These are phyloP conservation scores for Acanthamoeba triangularis DNA, from an alignment of 208 protist genomes.

Conservation along the genomic window DNA sequence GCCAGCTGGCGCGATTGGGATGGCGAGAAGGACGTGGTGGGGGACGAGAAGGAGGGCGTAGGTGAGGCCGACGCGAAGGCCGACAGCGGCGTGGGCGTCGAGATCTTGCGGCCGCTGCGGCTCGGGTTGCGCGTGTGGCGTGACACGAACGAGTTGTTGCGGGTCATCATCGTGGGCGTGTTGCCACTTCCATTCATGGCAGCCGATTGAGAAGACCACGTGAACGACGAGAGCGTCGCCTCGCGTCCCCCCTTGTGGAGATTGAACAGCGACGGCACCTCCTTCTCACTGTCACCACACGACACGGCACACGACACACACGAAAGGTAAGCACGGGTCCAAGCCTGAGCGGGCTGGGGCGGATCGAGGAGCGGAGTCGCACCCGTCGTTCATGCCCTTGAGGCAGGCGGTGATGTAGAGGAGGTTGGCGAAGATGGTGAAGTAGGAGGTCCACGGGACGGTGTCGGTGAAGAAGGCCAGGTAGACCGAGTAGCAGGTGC, in stretches of 20 bases:
- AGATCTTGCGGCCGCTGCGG: constrained; percentile 34
- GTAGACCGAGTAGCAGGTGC: constrained; percentile 54
- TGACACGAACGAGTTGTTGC: constrained; percentile 11
- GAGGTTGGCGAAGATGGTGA: constrained; percentile 66
- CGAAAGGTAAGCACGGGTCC: neutral
- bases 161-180: neutral
- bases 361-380: neutral
- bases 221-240: neutral
- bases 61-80: neutral
- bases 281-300: neutral
- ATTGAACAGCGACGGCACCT: constrained; percentile 39
- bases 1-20: neutral
- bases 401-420: constrained; percentile 48
- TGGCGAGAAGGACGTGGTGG: neutral
- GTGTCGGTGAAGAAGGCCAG: constrained; percentile 51
- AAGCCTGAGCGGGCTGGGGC: neutral
- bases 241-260: neutral
- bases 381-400: constrained; percentile 53
- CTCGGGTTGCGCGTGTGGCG: constrained; percentile 22
- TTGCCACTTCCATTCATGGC: neutral
- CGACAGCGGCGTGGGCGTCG: constrained; percentile 14
- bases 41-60: neutral
- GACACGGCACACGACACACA: neutral
- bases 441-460: constrained; percentile 52
- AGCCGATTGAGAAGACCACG: neutral